Conservation (phyloP, 2,329 filamentous ascomycete species). For the Phyllosticta citriasiana region DNA sequence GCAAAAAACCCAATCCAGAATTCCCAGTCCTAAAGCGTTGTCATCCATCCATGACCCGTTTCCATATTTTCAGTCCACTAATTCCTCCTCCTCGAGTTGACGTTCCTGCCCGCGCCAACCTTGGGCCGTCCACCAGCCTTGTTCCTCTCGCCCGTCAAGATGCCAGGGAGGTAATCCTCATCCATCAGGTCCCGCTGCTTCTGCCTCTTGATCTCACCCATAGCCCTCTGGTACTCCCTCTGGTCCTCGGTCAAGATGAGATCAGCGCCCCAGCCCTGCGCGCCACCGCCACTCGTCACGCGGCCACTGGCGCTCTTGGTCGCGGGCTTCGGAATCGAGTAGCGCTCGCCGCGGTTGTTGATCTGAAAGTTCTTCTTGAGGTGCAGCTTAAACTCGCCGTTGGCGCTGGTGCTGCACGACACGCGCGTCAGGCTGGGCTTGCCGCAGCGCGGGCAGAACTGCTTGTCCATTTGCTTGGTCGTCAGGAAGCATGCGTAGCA, state of each 20-base stretch:
- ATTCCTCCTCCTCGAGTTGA: slow-evolving; percentile 65
- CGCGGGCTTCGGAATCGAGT: slow-evolving; percentile 83
- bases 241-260: slow-evolving; percentile 90
- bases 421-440: slow-evolving; percentile 78
- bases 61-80: neutral
- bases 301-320: slow-evolving; percentile 74
- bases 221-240: slow-evolving; percentile 70
- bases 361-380: slow-evolving; percentile 93
- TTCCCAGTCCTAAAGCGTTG: neutral
- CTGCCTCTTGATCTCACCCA: slow-evolving; percentile 53
- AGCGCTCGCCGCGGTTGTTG: slow-evolving; percentile 88
- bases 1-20: neutral
- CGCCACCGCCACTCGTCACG: slow-evolving; percentile 54
- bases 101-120: slow-evolving; percentile 74
- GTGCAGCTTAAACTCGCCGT: slow-evolving; percentile 74
- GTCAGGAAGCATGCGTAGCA: slow-evolving; percentile 74
- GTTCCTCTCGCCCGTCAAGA: slow-evolving; percentile 69
- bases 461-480: slow-evolving; percentile 72
- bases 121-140: slow-evolving; percentile 57
- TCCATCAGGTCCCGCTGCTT: slow-evolving; percentile 85
- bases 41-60: neutral
- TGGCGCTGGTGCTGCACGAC: slow-evolving; percentile 71
- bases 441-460: slow-evolving; percentile 89
- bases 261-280: slow-evolving; percentile 75
- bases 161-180: slow-evolving; percentile 78